Evolutionary conservation across 2,329 filamentous ascomycete genomes (phyloP), one percentile per base, ranked within the genome.

Genomic region (Aspergillus intermedius): DNA sequence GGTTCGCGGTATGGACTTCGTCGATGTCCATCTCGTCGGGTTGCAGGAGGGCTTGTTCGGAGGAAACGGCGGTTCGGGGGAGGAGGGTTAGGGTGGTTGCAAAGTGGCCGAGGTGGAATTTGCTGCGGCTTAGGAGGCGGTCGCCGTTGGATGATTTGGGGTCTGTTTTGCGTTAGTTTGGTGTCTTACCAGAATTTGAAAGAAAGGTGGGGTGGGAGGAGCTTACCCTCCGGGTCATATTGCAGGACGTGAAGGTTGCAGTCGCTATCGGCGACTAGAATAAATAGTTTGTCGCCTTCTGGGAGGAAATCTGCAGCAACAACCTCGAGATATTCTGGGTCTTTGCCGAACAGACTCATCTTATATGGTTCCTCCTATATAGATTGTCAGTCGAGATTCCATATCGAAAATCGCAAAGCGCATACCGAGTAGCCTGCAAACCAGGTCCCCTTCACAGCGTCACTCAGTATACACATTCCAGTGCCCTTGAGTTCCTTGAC

Each of bases 401-500:
- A 12, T 25, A 22, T 35, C 13, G 4, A 10, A 28, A 17, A 28
- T 39, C 7, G 23, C 15, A 42, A 8, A 12, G 1, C 8, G 13
- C 74, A 46, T 75, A 80, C 78, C 7, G 88, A 93, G 64, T 96
- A 98, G 0, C 93, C 93, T 0, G 88, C 87, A 58, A 98, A 94
- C 90, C 93, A 97, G 2, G 97, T 77, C 0, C 93, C 93, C 72
- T 95, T 95, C 64, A 93, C 83, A 0, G 87, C 88, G 71, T 98
- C 93, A 0, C 88, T 87, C 72, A 96, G 83, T 9, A 95, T 77
- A 61, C 88, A 90, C 64, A 98, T 77, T 0, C 91, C 91, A 0
- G 89, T 94, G 1, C 86, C 83, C 3, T 83, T 83, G 15, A 98
- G 77, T 60, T 89, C 88, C 62, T 91, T 93, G 47, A 89, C 80